A percentile compares a stretch with the other conserved stretches of the same genome.
Evolutionary conservation across 371 early-diverging fungal genomes (phyloP).

Genomic region (Rhizomucor miehei): DNA sequence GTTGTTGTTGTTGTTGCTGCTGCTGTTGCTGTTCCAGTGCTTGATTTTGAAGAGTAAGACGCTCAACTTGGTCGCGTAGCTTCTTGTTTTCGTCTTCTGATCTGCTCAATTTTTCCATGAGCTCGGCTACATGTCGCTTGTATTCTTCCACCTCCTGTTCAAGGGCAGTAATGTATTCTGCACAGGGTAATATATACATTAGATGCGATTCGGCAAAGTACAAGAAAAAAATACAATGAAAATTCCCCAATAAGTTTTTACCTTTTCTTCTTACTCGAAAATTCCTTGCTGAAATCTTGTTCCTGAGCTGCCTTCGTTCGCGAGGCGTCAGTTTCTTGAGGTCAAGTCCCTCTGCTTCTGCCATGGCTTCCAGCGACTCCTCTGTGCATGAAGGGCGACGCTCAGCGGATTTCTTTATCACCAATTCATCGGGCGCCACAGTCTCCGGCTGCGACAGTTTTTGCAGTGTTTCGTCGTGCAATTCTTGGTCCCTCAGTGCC

Average conservation of each 20-base stretch:
- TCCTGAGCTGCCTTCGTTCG: constrained; percentile 79
- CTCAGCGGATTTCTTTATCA: too few relatives aligned
- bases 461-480: too few relatives aligned
- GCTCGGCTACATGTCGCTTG: constrained; percentile 51
- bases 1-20: constrained; percentile 6
- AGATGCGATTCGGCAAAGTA: too few relatives aligned
- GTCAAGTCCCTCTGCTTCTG: constrained; percentile 27
- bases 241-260: constrained; percentile 37
- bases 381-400: constrained; percentile 3
- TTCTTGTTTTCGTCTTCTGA: constrained; percentile 59
- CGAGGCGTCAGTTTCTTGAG: constrained; percentile 65
- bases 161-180: constrained; percentile 79
- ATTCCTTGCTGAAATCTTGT: constrained; percentile 87
- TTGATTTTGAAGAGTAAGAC: constrained; percentile 38
- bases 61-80: constrained; percentile 54
- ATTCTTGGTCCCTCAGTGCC: too few relatives aligned
- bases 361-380: constrained; percentile 21
- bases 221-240: too few relatives aligned
- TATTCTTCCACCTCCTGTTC: constrained; percentile 75
- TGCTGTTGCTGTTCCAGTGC: constrained; percentile 18
- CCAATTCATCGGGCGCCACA: too few relatives aligned
- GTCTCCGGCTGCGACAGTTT: too few relatives aligned
- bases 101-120: constrained; percentile 38
- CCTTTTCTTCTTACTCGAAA: constrained; percentile 87
- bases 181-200: constrained; percentile 1